Evolutionary conservation across 2,329 filamentous ascomycete genomes (phyloP), one percentile per base, ranked within the genome.

Genomic region (Mariannaea sp.): DNA sequence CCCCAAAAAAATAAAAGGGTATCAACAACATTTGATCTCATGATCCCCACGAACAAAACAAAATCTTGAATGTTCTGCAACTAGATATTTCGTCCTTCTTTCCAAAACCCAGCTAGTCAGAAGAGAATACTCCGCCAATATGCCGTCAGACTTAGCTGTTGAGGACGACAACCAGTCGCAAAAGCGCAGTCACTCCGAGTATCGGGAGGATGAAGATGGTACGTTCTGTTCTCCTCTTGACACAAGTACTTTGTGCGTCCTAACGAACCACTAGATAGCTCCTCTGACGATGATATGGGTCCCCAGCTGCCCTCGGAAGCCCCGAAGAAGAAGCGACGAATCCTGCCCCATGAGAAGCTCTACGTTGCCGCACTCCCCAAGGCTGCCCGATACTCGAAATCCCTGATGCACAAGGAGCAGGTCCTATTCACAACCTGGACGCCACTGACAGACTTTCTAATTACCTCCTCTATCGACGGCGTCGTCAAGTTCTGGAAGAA

Each of bases 401-500:
- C 94, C 39, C 80, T 99, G 67, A 99, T 99, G 95, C 94, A 99
- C 81, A 92, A 93, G 75, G 94, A 99, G 63, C 92, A 96, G 74
- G 76, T 99, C 43, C 84, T 88, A 52, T 97, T 92, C 67, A 84
- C 90, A 58, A 95, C 87, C 10, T 86, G 96, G 71, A 96, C 95
- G 1, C 92, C 92, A 1, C 78, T 88, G 55, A 97, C 93, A 55
- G 94, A 97, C 64, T 99, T 99, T 69, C 79, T 99, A 30, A 94
- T 99, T 58, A 99, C 94, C 1, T 90, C 89, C 56, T 97, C 94
- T 0, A 77, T 90, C 36, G 94, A 99, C 69, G 95, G 95, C n/a
- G 88, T 93, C 1, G 93, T 97, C 64, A 99, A 99, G 73, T 99
- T 99, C 72, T 99, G 94, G 94, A 99, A 99, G 77, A 99, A 99